Evolutionary conservation across 306 rosid species (phyloP), one percentile per base, ranked within the genome.

Genomic region (Lathyrus aphaca): DNA sequence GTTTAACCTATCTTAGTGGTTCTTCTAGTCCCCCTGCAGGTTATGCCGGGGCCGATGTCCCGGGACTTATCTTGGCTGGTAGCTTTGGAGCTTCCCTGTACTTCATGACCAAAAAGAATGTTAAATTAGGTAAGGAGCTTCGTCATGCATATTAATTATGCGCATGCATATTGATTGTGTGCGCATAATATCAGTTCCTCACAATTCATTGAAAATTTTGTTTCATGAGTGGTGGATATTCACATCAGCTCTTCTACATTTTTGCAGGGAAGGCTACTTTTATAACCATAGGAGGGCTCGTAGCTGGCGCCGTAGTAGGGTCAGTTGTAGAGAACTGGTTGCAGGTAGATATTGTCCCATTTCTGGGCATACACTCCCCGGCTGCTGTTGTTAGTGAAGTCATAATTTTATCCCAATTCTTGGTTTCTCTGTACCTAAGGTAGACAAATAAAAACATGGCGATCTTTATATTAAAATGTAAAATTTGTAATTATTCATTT

Each of bases 41-140:
- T 0, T 88, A 91, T 74, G 85, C 80, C 6, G 99, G 87, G 50
- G 86, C 91, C 9, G 96, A 94, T 86, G 89, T 91, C 71, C 89
- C 99, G 23, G 99, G 99, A 77, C 89, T 94, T 75, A 85, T 94
- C 75, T 84, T 94, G 91, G 99, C 99, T 62, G 95, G 99, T 77
- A 94, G 99, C 81, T 94, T 94, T 86, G 99, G 99, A 66, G 99
- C 92, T 86, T 91, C 97, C 79, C 77, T 94, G 82, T 94, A 91
- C 83, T 94, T 94, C 80, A 81, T 94, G 97, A 88, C 99, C 39
- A 91, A 87, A 76, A 91, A 75, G 84, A 94, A 91, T 74, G 84
- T 87, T 18, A 94, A 94, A 81, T 71, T 89, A 72, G 99, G 99
- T 94, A 82, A 74, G 79, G 69, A 74, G 45, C 61, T 74, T 77